These are phyloP conservation scores for Coemansia reversa DNA, from an alignment of 192 early-diverging fungal species.

Conservation along the genomic window DNA sequence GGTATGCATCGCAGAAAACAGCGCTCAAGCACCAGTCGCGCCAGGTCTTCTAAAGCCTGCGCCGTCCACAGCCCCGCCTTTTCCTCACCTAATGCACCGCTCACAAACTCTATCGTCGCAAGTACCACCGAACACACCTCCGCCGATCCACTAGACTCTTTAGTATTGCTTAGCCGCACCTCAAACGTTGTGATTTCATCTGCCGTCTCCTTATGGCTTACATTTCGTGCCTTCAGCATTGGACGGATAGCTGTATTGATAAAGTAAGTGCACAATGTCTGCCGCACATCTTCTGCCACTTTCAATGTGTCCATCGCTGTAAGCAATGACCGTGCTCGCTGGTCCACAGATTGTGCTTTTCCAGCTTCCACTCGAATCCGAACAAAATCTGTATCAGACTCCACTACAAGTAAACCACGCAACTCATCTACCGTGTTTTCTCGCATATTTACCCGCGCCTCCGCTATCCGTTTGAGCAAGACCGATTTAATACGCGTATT, in stretches of 20 bases:
- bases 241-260: constrained; percentile 17
- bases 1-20: constrained; percentile 27
- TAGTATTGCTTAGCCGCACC: background rate
- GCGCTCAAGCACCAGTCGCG: constrained; percentile 25
- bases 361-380: background rate
- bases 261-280: constrained; percentile 14
- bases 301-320: constrained; percentile 23
- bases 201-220: background rate
- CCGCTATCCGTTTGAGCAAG: constrained; percentile 6
- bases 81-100: background rate
- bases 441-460: constrained; percentile 20
- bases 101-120: constrained; percentile 9
- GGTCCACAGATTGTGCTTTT: background rate
- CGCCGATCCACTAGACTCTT: background rate
- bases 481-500: constrained; percentile 9
- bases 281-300: background rate
- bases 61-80: background rate
- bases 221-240: constrained; percentile 9
- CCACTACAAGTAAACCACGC: constrained; percentile 1
- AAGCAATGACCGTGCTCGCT: constrained; percentile 1
- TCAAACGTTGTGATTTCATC: background rate
- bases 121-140: constrained; percentile 9
- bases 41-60: constrained; percentile 6
- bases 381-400: background rate
- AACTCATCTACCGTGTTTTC: constrained; percentile 10